Percentiles rank a stretch among this genome's conserved stretches.
phyloP scores from a whole-genome alignment of 2,329 filamentous ascomycete species.

The Colletotrichum chlorophyti region DNA sequence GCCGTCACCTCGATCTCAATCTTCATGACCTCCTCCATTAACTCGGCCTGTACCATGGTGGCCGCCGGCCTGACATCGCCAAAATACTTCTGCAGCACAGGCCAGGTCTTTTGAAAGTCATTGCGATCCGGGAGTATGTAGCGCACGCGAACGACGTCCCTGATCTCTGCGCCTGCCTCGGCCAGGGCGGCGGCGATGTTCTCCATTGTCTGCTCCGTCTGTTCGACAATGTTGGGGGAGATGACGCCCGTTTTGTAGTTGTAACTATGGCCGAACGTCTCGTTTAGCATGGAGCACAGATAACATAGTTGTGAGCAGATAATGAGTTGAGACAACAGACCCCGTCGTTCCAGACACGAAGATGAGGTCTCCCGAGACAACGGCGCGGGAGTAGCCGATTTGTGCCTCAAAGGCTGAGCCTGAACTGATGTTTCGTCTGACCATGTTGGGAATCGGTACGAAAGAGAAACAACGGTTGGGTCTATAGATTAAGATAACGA shows the following conservation, averaged over 20 bases:
- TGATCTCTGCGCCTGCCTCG: slow-evolving; percentile 49
- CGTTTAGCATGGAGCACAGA: too few species aligned
- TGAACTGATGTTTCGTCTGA: slow-evolving; percentile 51
- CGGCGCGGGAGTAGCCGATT: slow-evolving; percentile 62
- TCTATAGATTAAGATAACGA: too few species aligned
- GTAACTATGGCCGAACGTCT: slow-evolving; percentile 49
- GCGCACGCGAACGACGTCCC: slow-evolving; percentile 57
- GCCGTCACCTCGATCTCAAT: slow-evolving; percentile 53
- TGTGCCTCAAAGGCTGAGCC: slow-evolving; percentile 58
- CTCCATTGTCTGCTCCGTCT: slow-evolving; percentile 55
- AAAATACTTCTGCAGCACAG: slow-evolving; percentile 56
- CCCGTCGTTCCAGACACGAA: slow-evolving; percentile 63
- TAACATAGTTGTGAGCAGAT: too few species aligned
- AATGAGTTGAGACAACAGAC: too few species aligned
- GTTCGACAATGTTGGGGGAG: slow-evolving; percentile 50
- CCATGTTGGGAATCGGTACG: slow-evolving; percentile 34
- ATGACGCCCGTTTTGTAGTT: slow-evolving; percentile 56
- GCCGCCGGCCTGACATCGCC: slow-evolving; percentile 57
- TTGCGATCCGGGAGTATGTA: slow-evolving; percentile 57
- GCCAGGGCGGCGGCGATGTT: slow-evolving; percentile 55
- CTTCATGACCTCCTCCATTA: slow-evolving; percentile 58
- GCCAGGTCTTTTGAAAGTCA: slow-evolving; percentile 57
- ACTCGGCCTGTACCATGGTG: slow-evolving; percentile 57
- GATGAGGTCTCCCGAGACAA: slow-evolving; percentile 56
- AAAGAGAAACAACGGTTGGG: too few species aligned